Percentiles rank a stretch among this genome's conserved stretches.
These are phyloP conservation scores for Kodamaea hsintzibuensis DNA, from an alignment of 805 yeast genomes.

Conservation along the genomic window DNA sequence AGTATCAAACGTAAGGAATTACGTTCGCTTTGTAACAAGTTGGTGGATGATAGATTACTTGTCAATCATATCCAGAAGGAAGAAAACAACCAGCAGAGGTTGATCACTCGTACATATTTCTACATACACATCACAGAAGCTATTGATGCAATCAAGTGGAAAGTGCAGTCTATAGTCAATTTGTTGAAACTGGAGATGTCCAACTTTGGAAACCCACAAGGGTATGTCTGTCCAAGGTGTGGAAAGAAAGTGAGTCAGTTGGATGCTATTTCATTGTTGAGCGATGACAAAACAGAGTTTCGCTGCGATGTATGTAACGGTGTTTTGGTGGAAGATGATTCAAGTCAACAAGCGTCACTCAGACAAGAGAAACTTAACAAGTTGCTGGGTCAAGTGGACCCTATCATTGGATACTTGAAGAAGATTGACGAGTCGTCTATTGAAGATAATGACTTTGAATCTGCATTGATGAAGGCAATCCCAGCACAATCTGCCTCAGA, in stretches of 20 bases:
- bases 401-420: conserved; percentile 79
- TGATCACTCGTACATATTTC: conserved; percentile 76
- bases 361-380: conserved; percentile 80
- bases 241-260: conserved; percentile 76
- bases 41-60: conserved; percentile 82
- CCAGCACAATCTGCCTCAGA: conserved; percentile 76
- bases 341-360: conserved; percentile 75
- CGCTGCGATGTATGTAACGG: conserved; percentile 83
- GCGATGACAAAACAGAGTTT: conserved; percentile 79
- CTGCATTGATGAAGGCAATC: conserved; percentile 72
- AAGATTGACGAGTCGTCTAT: conserved; percentile 42
- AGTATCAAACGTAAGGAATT: conserved; percentile 87
- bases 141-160: conserved; percentile 95
- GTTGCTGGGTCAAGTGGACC: conserved; percentile 87
- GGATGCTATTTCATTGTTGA: conserved; percentile 81
- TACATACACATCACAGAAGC: conserved; percentile 91
- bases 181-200: conserved; percentile 78
- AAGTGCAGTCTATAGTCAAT: conserved; percentile 83
- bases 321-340: conserved; percentile 81
- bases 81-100: conserved; percentile 59
- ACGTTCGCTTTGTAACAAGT: conserved; percentile 74
- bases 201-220: conserved; percentile 87
- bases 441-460: conserved; percentile 43
- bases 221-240: conserved; percentile 88
- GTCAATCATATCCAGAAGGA: conserved; percentile 72